Evolutionary conservation across 1,284 basidiomycete species (phyloP).

Genomic region (Leccinum pachyderme): DNA sequence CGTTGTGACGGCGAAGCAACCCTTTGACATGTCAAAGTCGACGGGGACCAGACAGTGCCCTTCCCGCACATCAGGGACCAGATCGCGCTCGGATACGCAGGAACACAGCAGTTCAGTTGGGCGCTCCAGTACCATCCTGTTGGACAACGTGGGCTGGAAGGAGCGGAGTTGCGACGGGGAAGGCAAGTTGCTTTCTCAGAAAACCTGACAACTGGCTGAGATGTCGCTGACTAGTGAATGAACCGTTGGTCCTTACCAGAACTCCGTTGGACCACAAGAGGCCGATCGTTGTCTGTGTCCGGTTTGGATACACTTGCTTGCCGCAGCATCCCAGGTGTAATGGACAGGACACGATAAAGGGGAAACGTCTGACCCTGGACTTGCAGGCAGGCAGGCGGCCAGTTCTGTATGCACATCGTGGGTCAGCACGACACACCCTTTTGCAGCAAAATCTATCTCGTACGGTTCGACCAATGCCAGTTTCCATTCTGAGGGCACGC

Average conservation of each 20-base stretch:
- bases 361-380: conserved; percentile 1
- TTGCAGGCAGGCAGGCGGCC: conserved; percentile 17
- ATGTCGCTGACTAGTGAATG: neutral
- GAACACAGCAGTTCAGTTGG: conserved; percentile 10
- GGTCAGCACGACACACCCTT: neutral
- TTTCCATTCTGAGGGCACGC: conserved; percentile 7
- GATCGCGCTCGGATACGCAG: conserved; percentile 9
- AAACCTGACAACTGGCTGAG: conserved; percentile 13
- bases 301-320: conserved; percentile 7
- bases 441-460: neutral
- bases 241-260: conserved; percentile 10
- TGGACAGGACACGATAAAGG: conserved; percentile 10
- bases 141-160: conserved; percentile 10
- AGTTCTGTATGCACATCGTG: conserved; percentile 5
- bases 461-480: conserved; percentile 22
- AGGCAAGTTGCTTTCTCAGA: conserved; percentile 14
- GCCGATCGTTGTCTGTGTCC: neutral
- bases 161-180: conserved; percentile 3
- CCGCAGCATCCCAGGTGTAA: conserved; percentile 9
- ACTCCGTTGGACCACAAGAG: conserved; percentile 9
- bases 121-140: conserved; percentile 20
- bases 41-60: conserved; percentile 12
- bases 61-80: conserved; percentile 1
- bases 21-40: conserved; percentile 11
- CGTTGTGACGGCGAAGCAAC: conserved; percentile 3